Base-by-base conservation (phyloP, 2,329 filamentous ascomycete species). In the Rachicladosporium sp. region DNA sequence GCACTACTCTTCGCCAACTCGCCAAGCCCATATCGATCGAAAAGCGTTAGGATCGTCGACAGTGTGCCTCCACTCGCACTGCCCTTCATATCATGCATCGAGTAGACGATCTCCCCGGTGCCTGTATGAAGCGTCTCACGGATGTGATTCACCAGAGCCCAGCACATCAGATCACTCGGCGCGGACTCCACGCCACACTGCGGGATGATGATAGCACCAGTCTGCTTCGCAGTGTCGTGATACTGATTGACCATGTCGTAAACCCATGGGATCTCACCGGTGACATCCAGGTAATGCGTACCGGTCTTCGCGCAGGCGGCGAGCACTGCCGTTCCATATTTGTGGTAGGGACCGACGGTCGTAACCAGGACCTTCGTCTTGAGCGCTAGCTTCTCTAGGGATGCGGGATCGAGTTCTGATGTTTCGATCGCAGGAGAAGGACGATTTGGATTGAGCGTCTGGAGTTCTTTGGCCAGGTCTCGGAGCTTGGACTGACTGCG, bases 401-500 rank as follows among this genome's bases (percentile, higher is more conserved):
- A 69, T 12, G 63, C 55, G 36, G 64, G 60, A 33, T 68, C 64
- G 29, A 78, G 58, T 37, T 67, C 61, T 4, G 66, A 59, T 19
- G 63, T 54, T 43, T 73, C 58, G 35, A 63, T 58, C 83, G 81
- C 75, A 54, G 87, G 86, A 38, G 74, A 71, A 29, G 66, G 55
- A 38, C 88, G 78, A 58, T 93, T 78, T 2, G 78, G 68, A 55
- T 82, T 82, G 43, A 82, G 53, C 41, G 64, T 57, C 51, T 77
- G 76, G 56, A 88, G 71, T 40, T 83, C 76, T 38, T 76, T 66
- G 6, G 78, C 75, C 8, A 95, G 61, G 31, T 65, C 63, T 48
- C 81, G 72, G 4, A 96, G 71, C 60, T 94, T 94, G 36, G 69
- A 65, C 36, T 71, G 66, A n/a, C 83, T 88, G 19, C 88, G 81